Percentiles rank a stretch among this genome's conserved stretches.
phyloP scores from a whole-genome alignment of 1,284 basidiomycete species.

The Phylloboletellus chloephorus region DNA sequence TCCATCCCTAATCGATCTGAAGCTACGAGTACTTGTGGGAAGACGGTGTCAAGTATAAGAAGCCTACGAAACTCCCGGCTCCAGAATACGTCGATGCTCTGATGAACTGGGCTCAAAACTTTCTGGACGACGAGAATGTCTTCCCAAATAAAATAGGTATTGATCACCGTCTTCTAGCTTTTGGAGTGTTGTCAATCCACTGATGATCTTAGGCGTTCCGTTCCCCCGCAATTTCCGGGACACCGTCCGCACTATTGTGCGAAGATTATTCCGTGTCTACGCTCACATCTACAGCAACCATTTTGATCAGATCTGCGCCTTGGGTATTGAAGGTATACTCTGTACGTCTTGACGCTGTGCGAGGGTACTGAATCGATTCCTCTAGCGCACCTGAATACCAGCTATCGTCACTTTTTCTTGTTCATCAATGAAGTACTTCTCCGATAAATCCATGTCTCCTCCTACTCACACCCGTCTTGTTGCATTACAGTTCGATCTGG shows the following conservation, averaged over 20 bases:
- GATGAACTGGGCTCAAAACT: constrained; percentile 97
- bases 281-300: constrained; percentile 99
- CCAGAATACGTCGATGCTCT: constrained; percentile 97
- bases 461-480: constrained; percentile 10
- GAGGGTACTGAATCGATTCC: constrained; percentile 2
- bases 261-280: constrained; percentile 94
- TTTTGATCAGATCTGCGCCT: constrained; percentile 97
- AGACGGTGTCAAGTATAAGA: constrained; percentile 86
- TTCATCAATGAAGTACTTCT: constrained; percentile 86
- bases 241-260: constrained; percentile 88
- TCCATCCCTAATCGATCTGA: constrained; percentile 13
- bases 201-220: constrained; percentile 60
- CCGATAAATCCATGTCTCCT: neutral
- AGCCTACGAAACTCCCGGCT: constrained; percentile 89
- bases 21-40: constrained; percentile 99
- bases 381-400: constrained; percentile 95
- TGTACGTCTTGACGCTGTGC: neutral
- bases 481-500: constrained; percentile 76
- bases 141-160: constrained; percentile 95
- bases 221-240: constrained; percentile 91
- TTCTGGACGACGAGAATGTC: constrained; percentile 88
- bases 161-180: constrained; percentile 11
- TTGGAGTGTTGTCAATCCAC: neutral
- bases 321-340: constrained; percentile 89
- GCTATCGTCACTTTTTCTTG: constrained; percentile 96